phyloP scores from a whole-genome alignment of 805 yeast genomes.

The Candida multigemmis region DNA sequence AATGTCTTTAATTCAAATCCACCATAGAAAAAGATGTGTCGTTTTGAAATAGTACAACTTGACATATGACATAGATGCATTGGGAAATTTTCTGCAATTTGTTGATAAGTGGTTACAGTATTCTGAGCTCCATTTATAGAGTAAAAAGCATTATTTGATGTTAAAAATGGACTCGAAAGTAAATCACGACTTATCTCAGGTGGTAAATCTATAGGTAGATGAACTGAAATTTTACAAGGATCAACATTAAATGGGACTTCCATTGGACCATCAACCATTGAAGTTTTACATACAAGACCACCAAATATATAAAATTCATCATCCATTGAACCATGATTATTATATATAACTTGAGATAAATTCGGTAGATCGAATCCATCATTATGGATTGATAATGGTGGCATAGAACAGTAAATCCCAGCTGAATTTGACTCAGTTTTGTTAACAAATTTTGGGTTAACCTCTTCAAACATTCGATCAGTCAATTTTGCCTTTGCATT shows the following conservation, averaged over 20 bases:
- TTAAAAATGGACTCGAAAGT: slow-evolving; percentile 31
- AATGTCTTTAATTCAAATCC: slow-evolving; percentile 42
- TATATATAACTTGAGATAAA: no score
- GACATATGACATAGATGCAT: slow-evolving; percentile 42
- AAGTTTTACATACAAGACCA: slow-evolving; percentile 15
- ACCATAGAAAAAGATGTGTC: slow-evolving; percentile 59
- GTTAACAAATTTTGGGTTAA: no score
- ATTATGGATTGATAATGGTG: no score
- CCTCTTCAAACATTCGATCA: no score
- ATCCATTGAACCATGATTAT: slow-evolving; percentile 20
- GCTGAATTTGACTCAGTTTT: no score
- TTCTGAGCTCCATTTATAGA: slow-evolving; percentile 22
- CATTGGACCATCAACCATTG: slow-evolving; percentile 10
- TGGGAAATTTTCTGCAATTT: slow-evolving; percentile 23
- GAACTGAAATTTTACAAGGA: slow-evolving; percentile 21
- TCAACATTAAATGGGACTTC: slow-evolving; percentile 25
- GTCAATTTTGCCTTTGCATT: no score
- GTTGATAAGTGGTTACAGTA: slow-evolving; percentile 18
- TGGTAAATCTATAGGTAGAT: slow-evolving; percentile 29
- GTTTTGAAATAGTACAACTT: slow-evolving; percentile 41
- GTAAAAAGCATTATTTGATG: slow-evolving; percentile 23
- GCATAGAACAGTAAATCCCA: no score
- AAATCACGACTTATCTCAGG: slow-evolving; percentile 27
- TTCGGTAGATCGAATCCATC: no score
- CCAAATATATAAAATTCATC: slow-evolving; percentile 28